A percentile compares a stretch with the other conserved stretches of the same genome.
phyloP scores from a whole-genome alignment of 208 protist species.

The Trypanosoma platydactyli region DNA sequence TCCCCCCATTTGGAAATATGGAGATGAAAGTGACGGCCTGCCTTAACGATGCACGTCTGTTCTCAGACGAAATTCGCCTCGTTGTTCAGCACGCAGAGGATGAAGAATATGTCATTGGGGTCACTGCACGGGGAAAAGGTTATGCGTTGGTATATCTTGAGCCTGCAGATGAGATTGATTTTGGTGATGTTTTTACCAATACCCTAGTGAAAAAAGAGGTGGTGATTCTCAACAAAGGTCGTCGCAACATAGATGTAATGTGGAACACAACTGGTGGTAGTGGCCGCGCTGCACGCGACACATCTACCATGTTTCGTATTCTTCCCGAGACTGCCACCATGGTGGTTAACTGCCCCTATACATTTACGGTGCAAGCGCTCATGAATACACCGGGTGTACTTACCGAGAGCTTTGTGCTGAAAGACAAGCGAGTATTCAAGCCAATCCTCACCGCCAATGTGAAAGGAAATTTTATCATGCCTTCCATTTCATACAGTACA shows the following conservation, averaged over 20 bases:
- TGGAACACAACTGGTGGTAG: slow-evolving; percentile 80
- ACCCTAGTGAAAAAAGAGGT: slow-evolving; percentile 50
- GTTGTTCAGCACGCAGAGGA: slow-evolving; percentile 50
- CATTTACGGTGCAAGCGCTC: slow-evolving; percentile 72
- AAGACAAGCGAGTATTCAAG: slow-evolving; percentile 77
- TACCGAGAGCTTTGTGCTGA: slow-evolving; percentile 82
- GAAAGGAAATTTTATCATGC: slow-evolving; percentile 81
- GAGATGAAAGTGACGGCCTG: slow-evolving; percentile 64
- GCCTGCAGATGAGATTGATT: slow-evolving; percentile 55
- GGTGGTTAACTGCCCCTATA: slow-evolving; percentile 34
- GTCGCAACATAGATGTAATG: slow-evolving; percentile 82
- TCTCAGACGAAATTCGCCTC: slow-evolving; percentile 79
- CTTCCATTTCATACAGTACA: slow-evolving; percentile 80
- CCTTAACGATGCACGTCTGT: slow-evolving; percentile 88
- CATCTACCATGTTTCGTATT: slow-evolving; percentile 75
- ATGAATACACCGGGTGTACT: slow-evolving; percentile 49
- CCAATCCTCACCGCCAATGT: slow-evolving; percentile 75
- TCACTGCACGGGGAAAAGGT: slow-evolving; percentile 87
- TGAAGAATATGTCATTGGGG: slow-evolving; percentile 39
- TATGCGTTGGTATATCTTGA: slow-evolving; percentile 82
- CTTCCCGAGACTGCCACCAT: slow-evolving; percentile 82
- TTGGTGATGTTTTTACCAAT: slow-evolving; percentile 92
- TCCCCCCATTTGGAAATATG: slow-evolving; percentile 55
- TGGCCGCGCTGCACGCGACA: slow-evolving; percentile 68
- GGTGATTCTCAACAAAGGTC: slow-evolving; percentile 88